phyloP scores from a whole-genome alignment of 1,139 yeast species.

The Yamadazyma blattariae region DNA sequence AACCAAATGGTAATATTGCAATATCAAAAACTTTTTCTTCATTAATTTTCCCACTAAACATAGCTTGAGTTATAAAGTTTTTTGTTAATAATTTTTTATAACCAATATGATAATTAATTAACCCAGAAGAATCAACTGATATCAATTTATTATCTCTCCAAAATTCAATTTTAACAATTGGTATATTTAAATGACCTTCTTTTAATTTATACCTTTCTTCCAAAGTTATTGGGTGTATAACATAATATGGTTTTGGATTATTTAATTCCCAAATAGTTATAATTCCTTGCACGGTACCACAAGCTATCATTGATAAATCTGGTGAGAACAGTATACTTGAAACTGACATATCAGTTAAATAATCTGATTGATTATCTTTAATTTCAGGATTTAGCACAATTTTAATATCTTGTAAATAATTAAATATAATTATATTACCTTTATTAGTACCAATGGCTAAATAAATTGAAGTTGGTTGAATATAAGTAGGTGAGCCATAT shows the following conservation, averaged over 20 bases:
- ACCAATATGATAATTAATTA: constrained; percentile 59
- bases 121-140: constrained; percentile 59
- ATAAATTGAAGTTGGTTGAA: constrained; percentile 46
- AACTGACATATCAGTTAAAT: constrained; percentile 21
- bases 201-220: constrained; percentile 24
- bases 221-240: constrained; percentile 27
- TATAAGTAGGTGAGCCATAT: constrained; percentile 50
- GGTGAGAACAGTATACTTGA: constrained; percentile 42
- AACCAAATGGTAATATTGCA: constrained; percentile 53
- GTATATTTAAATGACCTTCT: constrained; percentile 55
- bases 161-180: constrained; percentile 52
- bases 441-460: constrained; percentile 62
- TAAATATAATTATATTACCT: constrained; percentile 60
- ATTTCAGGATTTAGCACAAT: constrained; percentile 28
- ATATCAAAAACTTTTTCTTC: constrained; percentile 25
- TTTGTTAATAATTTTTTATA: constrained; percentile 52
- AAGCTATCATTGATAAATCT: constrained; percentile 30
- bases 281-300: constrained; percentile 32
- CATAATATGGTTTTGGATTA: constrained; percentile 13
- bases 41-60: constrained; percentile 46
- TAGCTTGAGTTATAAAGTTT: constrained; percentile 45
- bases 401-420: constrained; percentile 55
- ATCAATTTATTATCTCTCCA: constrained; percentile 58
- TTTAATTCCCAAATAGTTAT: constrained; percentile 30
- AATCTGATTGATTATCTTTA: constrained; percentile 9